Conservation (phyloP, 352 stramenopile species). For the Phytophthora ramorum region DNA sequence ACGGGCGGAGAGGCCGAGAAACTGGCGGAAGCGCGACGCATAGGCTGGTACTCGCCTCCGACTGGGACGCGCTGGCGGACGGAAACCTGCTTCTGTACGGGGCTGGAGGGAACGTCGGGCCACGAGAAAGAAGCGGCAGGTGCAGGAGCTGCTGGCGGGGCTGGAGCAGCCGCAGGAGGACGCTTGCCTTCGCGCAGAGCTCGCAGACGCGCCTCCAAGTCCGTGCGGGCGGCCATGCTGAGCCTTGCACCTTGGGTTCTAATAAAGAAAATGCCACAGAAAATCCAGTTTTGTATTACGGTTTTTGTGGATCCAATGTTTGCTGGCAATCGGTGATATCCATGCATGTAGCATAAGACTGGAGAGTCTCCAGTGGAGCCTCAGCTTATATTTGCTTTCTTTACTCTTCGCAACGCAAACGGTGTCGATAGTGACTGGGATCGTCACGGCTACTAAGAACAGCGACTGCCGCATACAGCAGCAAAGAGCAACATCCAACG, state of each 20-base stretch:
- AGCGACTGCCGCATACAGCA: too few relatives aligned
- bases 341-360: too few relatives aligned
- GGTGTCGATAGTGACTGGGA: too few relatives aligned
- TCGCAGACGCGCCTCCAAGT: conserved; percentile 69
- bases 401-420: too few relatives aligned
- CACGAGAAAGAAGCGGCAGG: conserved; percentile 27
- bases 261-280: background rate
- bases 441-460: too few relatives aligned
- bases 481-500: too few relatives aligned
- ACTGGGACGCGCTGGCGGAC: conserved; percentile 14
- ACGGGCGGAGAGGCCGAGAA: conserved; percentile 20
- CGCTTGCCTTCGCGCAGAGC: conserved; percentile 53
- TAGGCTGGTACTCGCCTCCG: background rate
- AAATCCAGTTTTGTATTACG: background rate
- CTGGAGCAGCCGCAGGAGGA: background rate
- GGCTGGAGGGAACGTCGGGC: conserved; percentile 29
- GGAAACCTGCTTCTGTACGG: conserved; percentile 10
- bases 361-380: too few relatives aligned
- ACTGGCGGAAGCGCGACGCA: conserved; percentile 18
- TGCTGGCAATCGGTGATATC: too few relatives aligned
- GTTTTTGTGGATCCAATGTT: too few relatives aligned
- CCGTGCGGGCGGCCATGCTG: conserved; percentile 41
- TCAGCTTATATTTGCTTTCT: too few relatives aligned
- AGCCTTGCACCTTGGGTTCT: background rate
- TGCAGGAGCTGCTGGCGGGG: conserved; percentile 8